Conservation (phyloP, 345 rosid species). For the Gossypium thurberi region DNA sequence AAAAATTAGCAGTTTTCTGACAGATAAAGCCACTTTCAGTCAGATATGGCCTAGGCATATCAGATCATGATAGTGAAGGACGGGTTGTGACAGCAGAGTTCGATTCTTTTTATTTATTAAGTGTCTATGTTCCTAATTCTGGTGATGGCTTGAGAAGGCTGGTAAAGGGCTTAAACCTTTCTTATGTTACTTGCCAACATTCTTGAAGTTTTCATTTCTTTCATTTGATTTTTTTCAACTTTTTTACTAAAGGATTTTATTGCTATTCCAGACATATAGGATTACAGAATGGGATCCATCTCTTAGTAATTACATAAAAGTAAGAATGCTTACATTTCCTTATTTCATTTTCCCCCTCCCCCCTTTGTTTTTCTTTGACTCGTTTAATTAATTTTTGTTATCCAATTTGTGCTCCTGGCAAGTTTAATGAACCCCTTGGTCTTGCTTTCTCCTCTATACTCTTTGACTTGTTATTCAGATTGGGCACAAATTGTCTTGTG, state of each 20-base stretch:
- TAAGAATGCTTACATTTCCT: constrained; percentile 25
- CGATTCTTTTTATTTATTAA: constrained; percentile 68
- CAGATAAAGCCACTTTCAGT: constrained; percentile 91
- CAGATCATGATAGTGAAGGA: constrained; percentile 86
- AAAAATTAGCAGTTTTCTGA: constrained; percentile 17
- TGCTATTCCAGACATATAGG: constrained; percentile 56
- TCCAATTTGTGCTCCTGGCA: not conserved
- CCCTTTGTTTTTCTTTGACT: not conserved
- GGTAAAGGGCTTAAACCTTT: constrained; percentile 36
- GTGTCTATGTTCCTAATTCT: constrained; percentile 82
- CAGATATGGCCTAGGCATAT: constrained; percentile 62
- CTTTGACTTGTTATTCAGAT: not conserved
- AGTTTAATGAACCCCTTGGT: not conserved
- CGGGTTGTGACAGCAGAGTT: constrained; percentile 84
- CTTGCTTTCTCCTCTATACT: not conserved
- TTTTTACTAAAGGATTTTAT: constrained; percentile 12
- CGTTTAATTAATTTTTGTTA: not conserved
- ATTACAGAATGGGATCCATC: constrained; percentile 70
- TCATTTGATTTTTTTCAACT: not conserved
- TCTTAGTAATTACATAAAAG: constrained; percentile 75
- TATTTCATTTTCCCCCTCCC: not conserved
- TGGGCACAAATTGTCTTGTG: not conserved
- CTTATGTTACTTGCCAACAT: not conserved
- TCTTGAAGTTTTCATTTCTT: constrained; percentile 13
- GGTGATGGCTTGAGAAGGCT: constrained; percentile 96